These are phyloP conservation scores for Gnetum montanum DNA, from an alignment of 75 land plant genomes.

Conservation along the genomic window DNA sequence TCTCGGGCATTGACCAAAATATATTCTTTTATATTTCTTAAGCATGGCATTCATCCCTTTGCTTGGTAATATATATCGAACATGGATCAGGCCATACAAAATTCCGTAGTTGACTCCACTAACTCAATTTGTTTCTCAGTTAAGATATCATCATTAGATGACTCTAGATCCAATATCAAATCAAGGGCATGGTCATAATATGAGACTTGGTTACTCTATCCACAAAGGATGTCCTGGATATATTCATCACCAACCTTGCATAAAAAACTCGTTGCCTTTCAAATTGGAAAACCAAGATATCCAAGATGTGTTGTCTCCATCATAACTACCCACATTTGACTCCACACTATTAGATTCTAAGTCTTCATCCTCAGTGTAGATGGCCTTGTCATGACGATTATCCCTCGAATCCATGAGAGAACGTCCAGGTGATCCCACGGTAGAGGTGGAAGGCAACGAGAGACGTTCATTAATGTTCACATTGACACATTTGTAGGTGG, in stretches of 20 bases:
- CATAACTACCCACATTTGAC: conserved; percentile 69
- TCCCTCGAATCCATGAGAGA: conserved; percentile 12
- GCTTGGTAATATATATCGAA: conserved; percentile 65
- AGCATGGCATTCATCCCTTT: conserved; percentile 74
- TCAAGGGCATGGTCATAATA: conserved; percentile 84
- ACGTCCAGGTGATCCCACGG: conserved; percentile 10
- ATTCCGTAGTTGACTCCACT: conserved; percentile 78
- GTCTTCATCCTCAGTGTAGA: conserved; percentile 29
- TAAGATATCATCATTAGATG: conserved; percentile 63
- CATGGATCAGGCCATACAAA: conserved; percentile 70
- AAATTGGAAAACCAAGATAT: conserved; percentile 77
- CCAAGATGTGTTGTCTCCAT: conserved; percentile 77
- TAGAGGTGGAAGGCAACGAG: conserved; percentile 13
- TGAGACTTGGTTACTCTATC: conserved; percentile 72
- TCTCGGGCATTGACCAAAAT: conserved; percentile 79
- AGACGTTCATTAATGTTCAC: conserved; percentile 17
- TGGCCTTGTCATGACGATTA: conserved; percentile 24
- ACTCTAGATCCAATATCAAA: conserved; percentile 68
- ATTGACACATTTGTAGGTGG: conserved; percentile 16
- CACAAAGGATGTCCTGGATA: conserved; percentile 81
- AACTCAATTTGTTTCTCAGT: conserved; percentile 66
- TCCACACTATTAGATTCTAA: conserved; percentile 76
- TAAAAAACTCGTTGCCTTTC: conserved; percentile 77
- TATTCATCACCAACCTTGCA: conserved; percentile 81
- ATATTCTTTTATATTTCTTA: conserved; percentile 65